Evolutionary conservation across 768 basidiomycete genomes (phyloP), one percentile per base, ranked within the genome.

Genomic region (Hypsizygus marmoreus): DNA sequence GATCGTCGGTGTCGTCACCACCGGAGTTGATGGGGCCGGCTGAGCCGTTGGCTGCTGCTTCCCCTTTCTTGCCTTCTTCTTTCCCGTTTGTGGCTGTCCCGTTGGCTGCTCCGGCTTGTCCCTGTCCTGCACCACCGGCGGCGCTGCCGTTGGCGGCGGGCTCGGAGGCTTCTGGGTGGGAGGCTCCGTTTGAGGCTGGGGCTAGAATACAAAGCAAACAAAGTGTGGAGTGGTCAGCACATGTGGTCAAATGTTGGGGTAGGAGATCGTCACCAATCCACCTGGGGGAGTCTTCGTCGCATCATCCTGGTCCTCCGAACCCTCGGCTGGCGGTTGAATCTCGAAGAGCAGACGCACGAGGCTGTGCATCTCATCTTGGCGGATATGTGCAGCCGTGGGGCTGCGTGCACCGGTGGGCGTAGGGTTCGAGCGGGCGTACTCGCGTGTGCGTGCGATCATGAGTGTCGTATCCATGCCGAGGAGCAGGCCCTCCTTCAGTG

Each of bases 381-480:
- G 43, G 5, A 58, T 34, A 3, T 43, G 43, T 1, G 54, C 54
- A 5, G 28, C 31, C 7, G 41, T 48, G 1, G 56, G 58, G 37
- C 58, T 55, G 6, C 56, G 46, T 22, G 47, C 36, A 17, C 58
- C 58, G 13, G 45, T 46, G 8, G 49, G 19, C 5, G 33, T 31
- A n/a, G 60, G 63, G 12, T 54, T 51, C 1, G 60, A 50, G 3
- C 77, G 69, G 3, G 77, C 59, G 9, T 57, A 53, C 51, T 88
- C 85, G 0, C 85, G 71, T 0, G 78, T 75, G 0, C 62, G 60
- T 0, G 75, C 75, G 11, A 88, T 63, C 22, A 67, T 67, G 5
- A 84, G 60, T 0, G 79, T 65, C 0, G 77, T 77, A 6, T 80
- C 75, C 53, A 81, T 60, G 0, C 82, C 81, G 14, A 91, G 64